Percentiles rank a stretch among this genome's conserved stretches.
Conservation (phyloP, 164 flowering plant species). For the Magnolia officinalis region DNA sequence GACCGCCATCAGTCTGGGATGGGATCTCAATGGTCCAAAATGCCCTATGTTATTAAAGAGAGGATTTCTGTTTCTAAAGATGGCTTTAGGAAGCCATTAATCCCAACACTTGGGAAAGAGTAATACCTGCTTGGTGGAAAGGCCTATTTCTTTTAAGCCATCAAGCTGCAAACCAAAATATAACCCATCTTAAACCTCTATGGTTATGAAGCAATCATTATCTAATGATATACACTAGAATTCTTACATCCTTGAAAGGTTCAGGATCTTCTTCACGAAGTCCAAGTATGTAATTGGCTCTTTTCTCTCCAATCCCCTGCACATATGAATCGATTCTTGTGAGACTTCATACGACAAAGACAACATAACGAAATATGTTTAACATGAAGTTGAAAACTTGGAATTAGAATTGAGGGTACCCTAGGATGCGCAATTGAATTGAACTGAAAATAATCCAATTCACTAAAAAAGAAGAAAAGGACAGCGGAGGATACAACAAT, state of each 20-base stretch:
- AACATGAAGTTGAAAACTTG: not conserved
- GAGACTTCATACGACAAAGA: not conserved
- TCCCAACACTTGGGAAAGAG: not conserved
- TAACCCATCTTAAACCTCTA: not conserved
- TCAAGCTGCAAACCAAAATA: slow-evolving; percentile 47
- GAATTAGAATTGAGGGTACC: not conserved
- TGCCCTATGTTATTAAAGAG: too few species aligned
- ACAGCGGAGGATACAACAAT: too few species aligned
- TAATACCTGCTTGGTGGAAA: slow-evolving; percentile 62
- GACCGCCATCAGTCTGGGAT: too few species aligned
- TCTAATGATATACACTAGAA: not conserved
- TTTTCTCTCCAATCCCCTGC: slow-evolving; percentile 82
- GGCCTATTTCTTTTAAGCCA: slow-evolving; percentile 66
- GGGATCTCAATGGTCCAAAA: too few species aligned
- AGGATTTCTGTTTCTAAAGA: too few species aligned
- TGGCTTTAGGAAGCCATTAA: too few species aligned
- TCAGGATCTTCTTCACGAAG: slow-evolving; percentile 62
- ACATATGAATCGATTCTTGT: not conserved
- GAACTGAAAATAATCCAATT: too few species aligned
- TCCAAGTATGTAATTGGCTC: slow-evolving; percentile 61
- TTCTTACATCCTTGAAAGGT: slow-evolving; percentile 59
- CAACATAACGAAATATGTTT: not conserved
- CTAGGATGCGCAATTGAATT: too few species aligned
- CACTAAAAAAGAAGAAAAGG: too few species aligned
- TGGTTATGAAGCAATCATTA: not conserved